Evolutionary conservation across 1,139 yeast species (phyloP).

Genomic region (Geotrichum candidum): DNA sequence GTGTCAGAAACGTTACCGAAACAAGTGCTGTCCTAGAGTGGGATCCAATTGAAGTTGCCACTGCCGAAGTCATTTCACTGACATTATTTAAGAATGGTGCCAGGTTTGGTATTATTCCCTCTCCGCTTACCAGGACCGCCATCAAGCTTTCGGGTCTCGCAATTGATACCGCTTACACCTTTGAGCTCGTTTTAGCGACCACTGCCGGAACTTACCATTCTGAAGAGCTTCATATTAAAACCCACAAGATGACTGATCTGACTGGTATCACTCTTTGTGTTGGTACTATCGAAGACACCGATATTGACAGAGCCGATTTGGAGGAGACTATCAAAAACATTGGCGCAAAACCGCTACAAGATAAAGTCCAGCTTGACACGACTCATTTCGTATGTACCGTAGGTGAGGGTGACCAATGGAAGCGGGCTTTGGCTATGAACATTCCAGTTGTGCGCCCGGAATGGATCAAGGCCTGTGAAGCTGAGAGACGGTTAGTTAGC

Average conservation of each 20-base stretch:
- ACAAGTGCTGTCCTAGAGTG: constrained; percentile 93
- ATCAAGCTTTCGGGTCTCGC: constrained; percentile 90
- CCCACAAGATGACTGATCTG: constrained; percentile 95
- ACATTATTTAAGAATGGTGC: constrained; percentile 73
- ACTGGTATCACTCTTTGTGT: constrained; percentile 89
- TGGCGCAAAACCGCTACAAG: constrained; percentile 81
- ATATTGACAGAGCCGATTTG: constrained; percentile 57
- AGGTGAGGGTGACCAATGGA: constrained; percentile 56
- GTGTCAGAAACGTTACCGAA: constrained; percentile 76
- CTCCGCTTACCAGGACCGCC: constrained; percentile 70
- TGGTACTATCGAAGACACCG: constrained; percentile 58
- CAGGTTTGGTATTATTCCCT: constrained; percentile 80
- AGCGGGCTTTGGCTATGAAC: constrained; percentile 77
- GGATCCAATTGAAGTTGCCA: constrained; percentile 81
- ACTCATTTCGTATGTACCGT: constrained; percentile 89
- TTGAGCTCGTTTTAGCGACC: constrained; percentile 75
- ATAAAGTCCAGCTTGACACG: constrained; percentile 75
- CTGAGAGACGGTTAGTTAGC: constrained; percentile 84
- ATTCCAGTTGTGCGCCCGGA: constrained; percentile 95
- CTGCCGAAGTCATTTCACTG: constrained; percentile 71
- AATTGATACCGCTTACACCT: constrained; percentile 73
- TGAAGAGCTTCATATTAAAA: constrained; percentile 60
- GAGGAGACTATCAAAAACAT: constrained; percentile 57
- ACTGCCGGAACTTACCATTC: constrained; percentile 82
- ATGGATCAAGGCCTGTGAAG: constrained; percentile 92